Base-by-base conservation (phyloP, 257 asterid genomes). In the Linaria vulgaris region DNA sequence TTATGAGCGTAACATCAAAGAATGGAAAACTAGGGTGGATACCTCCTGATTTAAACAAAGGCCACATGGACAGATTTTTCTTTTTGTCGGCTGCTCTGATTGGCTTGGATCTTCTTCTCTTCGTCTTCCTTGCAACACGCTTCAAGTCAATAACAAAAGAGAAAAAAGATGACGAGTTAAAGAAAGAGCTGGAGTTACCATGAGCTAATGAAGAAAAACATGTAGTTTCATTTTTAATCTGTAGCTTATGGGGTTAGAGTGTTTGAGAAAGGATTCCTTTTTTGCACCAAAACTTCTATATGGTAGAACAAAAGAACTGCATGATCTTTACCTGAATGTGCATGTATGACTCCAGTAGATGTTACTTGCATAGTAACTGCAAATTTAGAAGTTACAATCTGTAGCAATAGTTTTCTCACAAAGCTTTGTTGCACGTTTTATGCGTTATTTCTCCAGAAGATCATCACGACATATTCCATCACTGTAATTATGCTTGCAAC, bases 41-140 rank as follows among this genome's bases (percentile, higher is more conserved):
- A 75, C 83, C 97, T 30, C 69, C 88, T 1, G 77, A 89, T 61
- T 58, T 89, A 57, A 89, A 89, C 44, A 76, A 86, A 16, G 97
- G 97, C 6, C 97, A 89, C 41, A 51, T 89, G 91, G 97, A 89
- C 66, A 60, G 91, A 34, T 89, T 86, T 67, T 89, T 84, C 86
- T 89, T 82, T 80, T 76, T 84, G 56, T 82, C 91, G 1, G 94
- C 95, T 23, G 94, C 73, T 58, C 25, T 87, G 76, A 67, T 78
- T 24, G 83, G 89, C 41, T 64, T 86, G 5, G 83, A 85, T 74
- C 86, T 89, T 22, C 77, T 69, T 47, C 70, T 89, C 24, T 89
- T 84, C 49, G 16, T 82, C 15, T 30, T 76, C 2, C 79, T 85
- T 19, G 95, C 97, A 11, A 86, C 78, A 74, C 78, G 89, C 66